These are phyloP conservation scores for Colletotrichum siamense DNA, from an alignment of 2,329 filamentous ascomycete genomes.

Conservation along the genomic window DNA sequence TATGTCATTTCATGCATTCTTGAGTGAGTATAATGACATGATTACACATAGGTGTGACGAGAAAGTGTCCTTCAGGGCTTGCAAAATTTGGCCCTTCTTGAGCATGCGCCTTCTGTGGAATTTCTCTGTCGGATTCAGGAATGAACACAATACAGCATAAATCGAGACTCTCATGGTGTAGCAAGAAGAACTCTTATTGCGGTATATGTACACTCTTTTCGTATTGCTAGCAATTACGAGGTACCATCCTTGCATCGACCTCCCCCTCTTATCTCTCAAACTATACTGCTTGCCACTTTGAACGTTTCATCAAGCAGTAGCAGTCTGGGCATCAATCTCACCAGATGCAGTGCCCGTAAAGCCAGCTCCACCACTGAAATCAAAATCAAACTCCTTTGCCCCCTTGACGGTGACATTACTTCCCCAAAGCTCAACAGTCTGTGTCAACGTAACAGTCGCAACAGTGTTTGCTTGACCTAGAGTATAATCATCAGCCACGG, in stretches of 20 bases:
- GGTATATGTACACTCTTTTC: background rate
- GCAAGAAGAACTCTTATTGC: rapidly evolving
- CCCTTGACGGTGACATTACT: background rate
- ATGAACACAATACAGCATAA: rapidly evolving
- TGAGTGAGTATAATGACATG: rapidly evolving
- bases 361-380: background rate
- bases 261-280: background rate
- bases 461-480: background rate
- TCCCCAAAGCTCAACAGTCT: background rate
- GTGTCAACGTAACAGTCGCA: background rate
- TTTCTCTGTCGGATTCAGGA: background rate
- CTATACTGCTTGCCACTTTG: rapidly evolving
- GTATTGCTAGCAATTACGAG: background rate
- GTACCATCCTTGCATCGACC: rapidly evolving
- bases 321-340: background rate
- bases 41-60: rapidly evolving
- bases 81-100: background rate
- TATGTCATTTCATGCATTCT: too few relatives aligned
- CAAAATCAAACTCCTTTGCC: background rate
- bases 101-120: background rate
- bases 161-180: rapidly evolving
- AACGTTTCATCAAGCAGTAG: rapidly evolving
- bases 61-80: background rate
- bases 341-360: background rate
- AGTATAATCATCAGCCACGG: background rate